phyloP scores from a whole-genome alignment of 805 yeast species.

The Clavispora fructus region DNA sequence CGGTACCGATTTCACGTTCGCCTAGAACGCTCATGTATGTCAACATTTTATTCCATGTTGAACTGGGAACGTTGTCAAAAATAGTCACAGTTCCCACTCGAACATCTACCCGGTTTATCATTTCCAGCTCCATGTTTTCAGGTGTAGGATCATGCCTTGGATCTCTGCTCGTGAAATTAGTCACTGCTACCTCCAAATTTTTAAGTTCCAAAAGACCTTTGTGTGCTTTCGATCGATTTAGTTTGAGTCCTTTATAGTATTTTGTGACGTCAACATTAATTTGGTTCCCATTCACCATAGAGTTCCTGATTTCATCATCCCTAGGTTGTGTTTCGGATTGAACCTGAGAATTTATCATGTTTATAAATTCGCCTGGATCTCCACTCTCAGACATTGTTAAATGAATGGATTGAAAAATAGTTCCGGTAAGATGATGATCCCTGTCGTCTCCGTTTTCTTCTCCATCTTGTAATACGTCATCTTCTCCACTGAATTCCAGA shows the following conservation, averaged over 20 bases:
- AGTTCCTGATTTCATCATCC: background rate
- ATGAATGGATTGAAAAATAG: conserved; percentile 75
- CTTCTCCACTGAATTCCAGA: background rate
- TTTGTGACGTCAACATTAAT: conserved; percentile 28
- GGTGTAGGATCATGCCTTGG: conserved; percentile 36
- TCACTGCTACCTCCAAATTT: conserved; percentile 46
- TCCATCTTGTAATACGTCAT: conserved; percentile 5
- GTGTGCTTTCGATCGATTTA: conserved; percentile 60
- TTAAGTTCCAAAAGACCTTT: conserved; percentile 54
- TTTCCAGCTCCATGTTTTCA: conserved; percentile 31
- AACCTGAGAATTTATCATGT: conserved; percentile 46
- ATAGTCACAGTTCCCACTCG: conserved; percentile 52
- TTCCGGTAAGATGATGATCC: conserved; percentile 38
- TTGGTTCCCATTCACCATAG: conserved; percentile 4
- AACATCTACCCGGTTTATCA: conserved; percentile 46
- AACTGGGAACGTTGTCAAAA: conserved; percentile 74
- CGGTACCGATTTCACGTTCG: conserved; percentile 62
- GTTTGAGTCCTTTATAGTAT: conserved; percentile 40
- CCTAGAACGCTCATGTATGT: conserved; percentile 66
- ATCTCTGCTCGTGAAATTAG: conserved; percentile 43
- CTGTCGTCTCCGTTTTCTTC: conserved; percentile 3
- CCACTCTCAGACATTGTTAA: conserved; percentile 50
- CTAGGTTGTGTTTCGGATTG: conserved; percentile 14
- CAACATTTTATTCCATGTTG: conserved; percentile 85
- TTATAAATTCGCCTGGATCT: conserved; percentile 43